These are phyloP conservation scores for Myriosclerotinia scirpicola DNA, from an alignment of 2,329 filamentous ascomycete genomes.

Conservation along the genomic window DNA sequence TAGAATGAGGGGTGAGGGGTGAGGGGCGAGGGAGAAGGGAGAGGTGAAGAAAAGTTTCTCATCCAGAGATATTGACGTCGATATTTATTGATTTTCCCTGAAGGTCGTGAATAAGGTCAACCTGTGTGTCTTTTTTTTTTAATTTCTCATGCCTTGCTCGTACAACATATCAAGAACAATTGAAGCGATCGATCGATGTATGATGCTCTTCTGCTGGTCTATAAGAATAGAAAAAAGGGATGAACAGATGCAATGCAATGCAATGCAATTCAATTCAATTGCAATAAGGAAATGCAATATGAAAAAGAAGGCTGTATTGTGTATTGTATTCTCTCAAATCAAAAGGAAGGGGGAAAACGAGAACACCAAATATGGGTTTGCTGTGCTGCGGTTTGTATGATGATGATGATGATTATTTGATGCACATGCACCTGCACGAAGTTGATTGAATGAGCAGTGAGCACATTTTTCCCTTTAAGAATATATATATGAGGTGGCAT, in stretches of 20 bases:
- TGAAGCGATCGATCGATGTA: constrained; percentile 11
- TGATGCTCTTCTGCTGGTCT: background rate
- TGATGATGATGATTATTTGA: background rate
- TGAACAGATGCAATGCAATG: constrained; percentile 7
- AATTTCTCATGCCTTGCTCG: constrained; percentile 1
- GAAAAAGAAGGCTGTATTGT: constrained; percentile 12
- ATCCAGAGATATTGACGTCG: constrained; percentile 12
- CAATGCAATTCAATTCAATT: too few species aligned
- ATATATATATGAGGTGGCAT: constrained; percentile 18
- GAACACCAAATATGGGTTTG: background rate
- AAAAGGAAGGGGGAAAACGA: constrained; percentile 7
- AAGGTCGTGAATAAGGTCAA: constrained; percentile 8
- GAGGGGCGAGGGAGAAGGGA: too few species aligned
- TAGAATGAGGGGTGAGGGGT: background rate
- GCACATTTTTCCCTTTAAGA: background rate
- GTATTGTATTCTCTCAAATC: background rate
- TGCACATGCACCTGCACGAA: too few species aligned
- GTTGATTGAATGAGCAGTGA: too few species aligned
- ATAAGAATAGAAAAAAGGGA: constrained; percentile 10
- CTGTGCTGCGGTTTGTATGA: constrained; percentile 12
- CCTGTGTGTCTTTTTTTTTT: background rate
- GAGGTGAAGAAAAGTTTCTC: constrained; percentile 2
- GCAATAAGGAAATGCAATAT: background rate
- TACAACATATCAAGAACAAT: constrained; percentile 2
- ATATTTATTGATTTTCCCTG: constrained; percentile 6